A percentile compares a stretch with the other conserved stretches of the same genome.
Conservation (phyloP, 176 grass and related monocot species). For the Eragrostis nindensis region DNA sequence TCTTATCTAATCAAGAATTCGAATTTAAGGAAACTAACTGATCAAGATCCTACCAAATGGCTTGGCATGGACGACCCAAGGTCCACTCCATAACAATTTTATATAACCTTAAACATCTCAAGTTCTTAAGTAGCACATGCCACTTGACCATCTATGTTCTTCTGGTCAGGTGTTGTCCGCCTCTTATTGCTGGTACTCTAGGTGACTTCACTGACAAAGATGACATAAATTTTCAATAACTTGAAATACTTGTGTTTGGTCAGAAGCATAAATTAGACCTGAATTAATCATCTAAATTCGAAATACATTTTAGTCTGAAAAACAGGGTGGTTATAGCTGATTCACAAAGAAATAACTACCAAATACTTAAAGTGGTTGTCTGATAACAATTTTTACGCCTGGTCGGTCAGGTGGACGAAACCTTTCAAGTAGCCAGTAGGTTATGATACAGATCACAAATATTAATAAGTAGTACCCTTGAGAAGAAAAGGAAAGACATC, state of each 20-base stretch:
- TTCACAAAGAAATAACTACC: not conserved
- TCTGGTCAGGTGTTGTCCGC: not conserved
- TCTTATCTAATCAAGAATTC: not conserved
- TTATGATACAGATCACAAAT: not conserved
- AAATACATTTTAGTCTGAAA: not conserved
- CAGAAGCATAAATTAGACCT: not conserved
- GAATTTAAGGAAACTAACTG: not conserved
- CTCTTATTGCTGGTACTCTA: not conserved
- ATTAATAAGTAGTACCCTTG: not conserved
- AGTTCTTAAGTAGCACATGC: too few species aligned
- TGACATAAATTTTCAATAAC: not conserved
- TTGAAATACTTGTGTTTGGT: too few species aligned
- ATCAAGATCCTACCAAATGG: not conserved
- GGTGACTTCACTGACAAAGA: not conserved
- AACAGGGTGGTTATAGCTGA: not conserved
- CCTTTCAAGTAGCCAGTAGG: not conserved
- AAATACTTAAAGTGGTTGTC: not conserved
- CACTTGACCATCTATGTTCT: not conserved
- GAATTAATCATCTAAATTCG: not conserved
- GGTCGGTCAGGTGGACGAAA: conserved; percentile 11
- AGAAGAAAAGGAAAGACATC: not conserved
- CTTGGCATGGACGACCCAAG: not conserved
- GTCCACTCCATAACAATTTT: not conserved
- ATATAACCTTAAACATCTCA: not conserved
- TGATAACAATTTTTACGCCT: not conserved